Percentiles rank a stretch among this genome's conserved stretches.
Conservation (phyloP, 2,329 filamentous ascomycete species). For the Clonostachys rosea region DNA sequence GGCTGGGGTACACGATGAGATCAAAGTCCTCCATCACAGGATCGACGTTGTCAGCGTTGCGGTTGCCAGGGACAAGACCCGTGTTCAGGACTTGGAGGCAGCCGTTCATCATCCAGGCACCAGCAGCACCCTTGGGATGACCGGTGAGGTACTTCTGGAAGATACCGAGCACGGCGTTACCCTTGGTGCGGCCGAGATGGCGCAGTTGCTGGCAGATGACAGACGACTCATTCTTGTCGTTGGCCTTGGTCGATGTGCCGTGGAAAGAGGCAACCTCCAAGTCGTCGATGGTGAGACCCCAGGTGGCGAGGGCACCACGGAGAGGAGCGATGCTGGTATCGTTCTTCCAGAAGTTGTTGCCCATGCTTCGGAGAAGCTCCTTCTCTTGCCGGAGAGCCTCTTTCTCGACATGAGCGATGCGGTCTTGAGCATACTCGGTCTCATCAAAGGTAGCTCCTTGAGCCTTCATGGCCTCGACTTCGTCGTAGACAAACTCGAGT, state of each 20-base stretch:
- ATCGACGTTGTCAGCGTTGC: constrained; percentile 97
- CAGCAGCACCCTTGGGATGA: constrained; percentile 97
- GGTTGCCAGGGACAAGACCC: constrained; percentile 92
- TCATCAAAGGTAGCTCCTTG: constrained; percentile 73
- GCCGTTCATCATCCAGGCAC: constrained; percentile 99
- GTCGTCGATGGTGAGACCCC: constrained; percentile 97
- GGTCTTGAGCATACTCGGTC: constrained; percentile 80
- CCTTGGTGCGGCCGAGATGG: constrained; percentile 92
- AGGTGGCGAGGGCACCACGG: constrained; percentile 91
- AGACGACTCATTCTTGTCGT: constrained; percentile 99
- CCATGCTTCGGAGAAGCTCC: constrained; percentile 85
- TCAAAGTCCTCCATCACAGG: constrained; percentile 96
- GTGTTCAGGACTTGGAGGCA: constrained; percentile 92
- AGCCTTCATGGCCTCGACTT: constrained; percentile 85
- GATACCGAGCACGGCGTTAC: constrained; percentile 91
- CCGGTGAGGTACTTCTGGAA: constrained; percentile 99
- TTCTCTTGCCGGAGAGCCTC: constrained; percentile 86
- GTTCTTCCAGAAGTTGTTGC: constrained; percentile 99
- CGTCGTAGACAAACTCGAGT: constrained; percentile 86
- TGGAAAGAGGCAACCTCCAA: constrained; percentile 96
- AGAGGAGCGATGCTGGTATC: constrained; percentile 91
- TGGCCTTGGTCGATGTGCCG: constrained; percentile 95
- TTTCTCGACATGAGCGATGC: constrained; percentile 79
- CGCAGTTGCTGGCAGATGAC: constrained; percentile 95
- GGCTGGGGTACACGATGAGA: constrained; percentile 94